A percentile compares a stretch with the other conserved stretches of the same genome.
Conservation (phyloP, 2,329 filamentous ascomycete genomes). For the Calycina herbarum region DNA sequence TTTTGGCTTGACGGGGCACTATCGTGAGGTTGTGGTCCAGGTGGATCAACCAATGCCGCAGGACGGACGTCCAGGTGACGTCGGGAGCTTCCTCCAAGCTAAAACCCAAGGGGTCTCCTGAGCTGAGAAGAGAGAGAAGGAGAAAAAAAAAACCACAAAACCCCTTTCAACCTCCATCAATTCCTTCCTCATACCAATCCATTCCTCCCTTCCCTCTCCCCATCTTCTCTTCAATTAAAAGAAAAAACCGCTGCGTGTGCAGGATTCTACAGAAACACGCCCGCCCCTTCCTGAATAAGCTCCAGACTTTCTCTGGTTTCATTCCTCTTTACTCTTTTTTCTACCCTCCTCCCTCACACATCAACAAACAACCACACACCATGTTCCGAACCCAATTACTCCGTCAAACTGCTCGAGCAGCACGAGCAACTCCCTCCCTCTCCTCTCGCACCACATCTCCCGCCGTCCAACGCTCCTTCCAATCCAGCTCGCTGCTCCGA, state of each 20-base stretch:
- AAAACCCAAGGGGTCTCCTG: slow-evolving; percentile 14
- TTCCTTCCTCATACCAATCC: neutral
- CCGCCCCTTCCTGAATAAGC: neutral
- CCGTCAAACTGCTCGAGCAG: slow-evolving; percentile 30
- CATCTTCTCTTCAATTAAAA: neutral
- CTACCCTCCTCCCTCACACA: neutral
- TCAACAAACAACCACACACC: neutral
- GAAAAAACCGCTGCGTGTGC: neutral
- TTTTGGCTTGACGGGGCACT: slow-evolving; percentile 7
- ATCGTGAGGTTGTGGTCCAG: slow-evolving; percentile 11
- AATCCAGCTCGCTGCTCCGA: slow-evolving; percentile 24
- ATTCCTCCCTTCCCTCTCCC: slow-evolving; percentile 2
- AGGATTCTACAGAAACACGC: neutral
- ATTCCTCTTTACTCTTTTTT: slow-evolving; percentile 4
- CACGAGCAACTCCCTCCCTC: slow-evolving; percentile 22
- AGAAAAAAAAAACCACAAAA: neutral
- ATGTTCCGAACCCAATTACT: slow-evolving; percentile 37
- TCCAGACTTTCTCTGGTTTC: neutral
- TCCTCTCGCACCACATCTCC: slow-evolving; percentile 22
- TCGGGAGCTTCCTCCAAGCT: slow-evolving; percentile 5
- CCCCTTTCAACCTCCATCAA: neutral
- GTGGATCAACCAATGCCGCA: neutral
- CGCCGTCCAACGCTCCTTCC: slow-evolving; percentile 25
- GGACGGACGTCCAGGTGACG: slow-evolving; percentile 7
- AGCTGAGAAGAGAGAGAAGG: slow-evolving; percentile 2